Evolutionary conservation across 2,329 filamentous ascomycete species (phyloP).

Genomic region (Metarhizium humberi): DNA sequence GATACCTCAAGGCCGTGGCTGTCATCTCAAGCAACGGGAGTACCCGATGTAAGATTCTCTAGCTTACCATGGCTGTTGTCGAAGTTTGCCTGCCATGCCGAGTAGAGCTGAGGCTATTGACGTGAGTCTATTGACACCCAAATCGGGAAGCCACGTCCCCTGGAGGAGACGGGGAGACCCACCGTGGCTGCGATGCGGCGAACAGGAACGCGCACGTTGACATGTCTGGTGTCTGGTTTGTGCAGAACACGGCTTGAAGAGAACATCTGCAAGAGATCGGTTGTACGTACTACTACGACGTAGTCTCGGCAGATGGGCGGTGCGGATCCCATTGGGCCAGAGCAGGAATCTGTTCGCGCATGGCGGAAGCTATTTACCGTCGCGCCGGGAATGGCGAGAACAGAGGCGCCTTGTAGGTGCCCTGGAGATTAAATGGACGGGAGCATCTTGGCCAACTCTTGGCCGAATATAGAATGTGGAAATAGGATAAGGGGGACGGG

Average conservation of each 20-base stretch:
- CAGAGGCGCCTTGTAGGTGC: too few species aligned
- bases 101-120: slow-evolving; percentile 18
- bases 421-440: too few species aligned
- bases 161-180: not conserved
- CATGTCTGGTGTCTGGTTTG: not conserved
- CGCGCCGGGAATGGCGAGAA: too few species aligned
- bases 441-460: too few species aligned
- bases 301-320: not conserved
- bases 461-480: too few species aligned
- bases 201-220: not conserved
- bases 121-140: slow-evolving; percentile 24
- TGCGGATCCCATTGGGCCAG: not conserved
- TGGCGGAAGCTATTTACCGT: not conserved
- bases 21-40: not conserved
- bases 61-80: slow-evolving; percentile 4
- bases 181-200: slow-evolving; percentile 18
- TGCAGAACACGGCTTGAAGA: not conserved
- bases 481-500: too few species aligned
- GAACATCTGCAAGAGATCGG: not conserved
- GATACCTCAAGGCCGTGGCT: not conserved
- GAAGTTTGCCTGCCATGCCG: slow-evolving; percentile 4
- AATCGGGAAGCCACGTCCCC: slow-evolving; percentile 16
- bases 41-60: slow-evolving; percentile 1
- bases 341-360: not conserved
- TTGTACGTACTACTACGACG: too few species aligned